Evolutionary conservation across 179 eudicot species (phyloP), one percentile per base, ranked within the genome.

Genomic region (Patellifolia procumbens): DNA sequence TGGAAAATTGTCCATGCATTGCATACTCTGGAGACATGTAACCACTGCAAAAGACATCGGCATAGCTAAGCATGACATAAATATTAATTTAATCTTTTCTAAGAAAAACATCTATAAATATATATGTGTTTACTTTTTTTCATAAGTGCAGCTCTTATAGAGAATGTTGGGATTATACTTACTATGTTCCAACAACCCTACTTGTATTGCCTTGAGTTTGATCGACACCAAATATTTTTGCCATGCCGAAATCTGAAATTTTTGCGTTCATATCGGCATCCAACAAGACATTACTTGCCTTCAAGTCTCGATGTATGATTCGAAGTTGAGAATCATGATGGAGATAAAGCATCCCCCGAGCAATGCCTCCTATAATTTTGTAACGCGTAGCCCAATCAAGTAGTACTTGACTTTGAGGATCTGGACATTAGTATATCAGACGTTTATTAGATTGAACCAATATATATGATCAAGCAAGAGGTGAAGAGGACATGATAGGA

Each of bases 161-260:
- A 13, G 3, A 31, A 19, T 7, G 11, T 24, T 2, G 64, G 3
- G 3, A 6, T n/a, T n/a, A n/a, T 13, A 51, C 81, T 64, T 12
- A 78, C 81, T 72, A 72, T 53, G 81, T 80, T 42, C 82, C 82
- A 22, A 61, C 45, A 7, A 62, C 58, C 37, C 70, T 74, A 70
- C 72, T 72, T 28, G 76, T 72, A 29, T 78, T 72, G 19, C 48
- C 81, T 31, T 51, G 46, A 0, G 72, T 74, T 59, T 79, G 78
- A 26, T 68, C 70, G 5, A 42, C 70, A 1, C 70, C 75, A 45
- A 68, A 79, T 6, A 79, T 58, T 34, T 43, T 74, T 11, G 82
- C 82, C 78, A 79, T 74, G 11, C 78, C 78, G 48, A 74, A 79
- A 58, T 79, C 81, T 11, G 82, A 45, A 31, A 79, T 74, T 16